Percentiles rank a stretch among this genome's conserved stretches.
These are phyloP conservation scores for Populus hybrid DNA, from an alignment of 441 rosid genomes.

Conservation along the genomic window DNA sequence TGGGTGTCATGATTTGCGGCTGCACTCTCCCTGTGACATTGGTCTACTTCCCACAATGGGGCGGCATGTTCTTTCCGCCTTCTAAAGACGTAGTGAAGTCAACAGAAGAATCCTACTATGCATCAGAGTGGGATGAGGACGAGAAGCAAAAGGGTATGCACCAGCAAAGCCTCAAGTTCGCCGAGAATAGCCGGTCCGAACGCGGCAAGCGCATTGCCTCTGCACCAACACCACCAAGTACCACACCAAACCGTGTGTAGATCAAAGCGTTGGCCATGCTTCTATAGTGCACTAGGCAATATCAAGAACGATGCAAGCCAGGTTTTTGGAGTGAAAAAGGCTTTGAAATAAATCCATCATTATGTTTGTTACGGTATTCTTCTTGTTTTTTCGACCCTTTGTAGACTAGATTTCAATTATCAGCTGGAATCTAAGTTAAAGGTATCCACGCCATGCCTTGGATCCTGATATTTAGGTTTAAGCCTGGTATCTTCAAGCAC, in stretches of 20 bases:
- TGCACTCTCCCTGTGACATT: conserved; percentile 66
- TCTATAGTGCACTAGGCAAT: no score
- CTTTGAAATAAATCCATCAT: no score
- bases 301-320: no score
- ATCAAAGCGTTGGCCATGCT: neutral
- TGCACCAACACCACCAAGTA: conserved; percentile 33
- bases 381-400: no score
- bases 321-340: no score
- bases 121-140: conserved; percentile 57
- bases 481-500: no score
- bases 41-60: conserved; percentile 86
- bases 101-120: conserved; percentile 63
- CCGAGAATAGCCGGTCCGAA: conserved; percentile 69
- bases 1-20: conserved; percentile 74
- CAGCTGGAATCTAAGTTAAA: no score
- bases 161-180: conserved; percentile 63
- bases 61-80: conserved; percentile 63
- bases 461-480: no score
- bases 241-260: conserved; percentile 38
- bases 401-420: no score
- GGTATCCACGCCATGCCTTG: no score
- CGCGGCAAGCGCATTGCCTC: conserved; percentile 52
- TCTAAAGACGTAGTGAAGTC: conserved; percentile 42
- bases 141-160: conserved; percentile 67
- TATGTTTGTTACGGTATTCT: no score